Percentiles rank a stretch among this genome's conserved stretches.
Conservation (phyloP, 2,329 filamentous ascomycete genomes). For the Beauveria bassiana region DNA sequence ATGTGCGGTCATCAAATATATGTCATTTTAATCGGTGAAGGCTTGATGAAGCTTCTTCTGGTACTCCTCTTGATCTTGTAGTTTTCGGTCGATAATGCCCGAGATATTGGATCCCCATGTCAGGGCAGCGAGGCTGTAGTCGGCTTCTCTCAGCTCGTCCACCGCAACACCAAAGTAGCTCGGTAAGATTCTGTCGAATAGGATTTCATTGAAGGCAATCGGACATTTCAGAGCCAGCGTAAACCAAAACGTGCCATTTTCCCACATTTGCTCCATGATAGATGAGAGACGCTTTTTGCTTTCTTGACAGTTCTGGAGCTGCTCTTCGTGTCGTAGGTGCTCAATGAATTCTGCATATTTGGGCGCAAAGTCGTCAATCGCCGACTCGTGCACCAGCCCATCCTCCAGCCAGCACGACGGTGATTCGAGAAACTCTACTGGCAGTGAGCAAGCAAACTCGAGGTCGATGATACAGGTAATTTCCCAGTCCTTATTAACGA, state of each 20-base stretch:
- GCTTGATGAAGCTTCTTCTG: neutral
- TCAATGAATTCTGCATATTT: neutral
- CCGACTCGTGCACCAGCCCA: neutral
- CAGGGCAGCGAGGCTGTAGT: neutral
- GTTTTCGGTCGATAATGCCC: neutral
- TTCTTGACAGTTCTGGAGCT: neutral
- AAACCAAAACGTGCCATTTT: neutral
- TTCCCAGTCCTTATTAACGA: too few relatives aligned
- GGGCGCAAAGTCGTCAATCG: neutral
- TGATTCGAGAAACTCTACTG: neutral
- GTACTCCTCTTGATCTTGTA: neutral
- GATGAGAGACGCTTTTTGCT: neutral
- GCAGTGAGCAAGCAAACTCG: too few relatives aligned
- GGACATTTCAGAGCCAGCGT: neutral
- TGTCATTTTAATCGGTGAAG: neutral
- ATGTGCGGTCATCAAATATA: too few relatives aligned
- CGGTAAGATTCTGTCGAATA: neutral
- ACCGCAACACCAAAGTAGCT: neutral
- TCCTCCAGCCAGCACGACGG: neutral
- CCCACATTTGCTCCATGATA: neutral
- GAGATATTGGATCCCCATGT: neutral
- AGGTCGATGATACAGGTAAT: too few relatives aligned
- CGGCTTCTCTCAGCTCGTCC: neutral
- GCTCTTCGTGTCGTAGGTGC: neutral
- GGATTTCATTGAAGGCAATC: neutral